A percentile compares a stretch with the other conserved stretches of the same genome.
phyloP scores from a whole-genome alignment of 345 rosid species.

The Salix brachista region DNA sequence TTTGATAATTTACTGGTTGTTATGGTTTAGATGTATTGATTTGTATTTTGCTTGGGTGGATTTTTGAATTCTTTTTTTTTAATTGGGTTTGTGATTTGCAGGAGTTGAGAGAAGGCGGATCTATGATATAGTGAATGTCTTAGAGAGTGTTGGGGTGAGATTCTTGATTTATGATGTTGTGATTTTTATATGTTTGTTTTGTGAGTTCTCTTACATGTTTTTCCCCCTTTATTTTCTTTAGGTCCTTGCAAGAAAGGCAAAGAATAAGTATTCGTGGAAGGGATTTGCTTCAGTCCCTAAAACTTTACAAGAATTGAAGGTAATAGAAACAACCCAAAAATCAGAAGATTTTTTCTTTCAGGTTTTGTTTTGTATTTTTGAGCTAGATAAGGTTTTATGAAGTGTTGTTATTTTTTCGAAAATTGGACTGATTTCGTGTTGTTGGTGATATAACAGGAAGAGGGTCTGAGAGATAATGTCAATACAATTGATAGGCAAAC shows the following conservation, averaged over 20 bases:
- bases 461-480: conserved; percentile 49
- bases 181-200: background rate
- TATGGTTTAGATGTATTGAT: background rate
- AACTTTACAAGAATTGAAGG: conserved; percentile 60
- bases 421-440: conserved; percentile 3
- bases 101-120: conserved; percentile 37
- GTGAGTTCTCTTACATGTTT: background rate
- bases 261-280: conserved; percentile 80
- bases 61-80: background rate
- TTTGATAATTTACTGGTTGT: background rate
- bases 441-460: conserved; percentile 41
- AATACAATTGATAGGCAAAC: conserved; percentile 29
- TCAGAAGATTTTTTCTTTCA: background rate
- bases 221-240: background rate
- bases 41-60: background rate
- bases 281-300: conserved; percentile 68
- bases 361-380: background rate
- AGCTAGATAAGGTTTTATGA: background rate
- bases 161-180: background rate
- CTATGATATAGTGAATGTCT: conserved; percentile 32
- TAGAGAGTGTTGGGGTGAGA: conserved; percentile 35
- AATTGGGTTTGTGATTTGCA: conserved; percentile 1
- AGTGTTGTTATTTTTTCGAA: background rate
- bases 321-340: conserved; percentile 2
- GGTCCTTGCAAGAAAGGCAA: conserved; percentile 32